Conservation (phyloP, 768 basidiomycete genomes). For the Asterophora parasitica region DNA sequence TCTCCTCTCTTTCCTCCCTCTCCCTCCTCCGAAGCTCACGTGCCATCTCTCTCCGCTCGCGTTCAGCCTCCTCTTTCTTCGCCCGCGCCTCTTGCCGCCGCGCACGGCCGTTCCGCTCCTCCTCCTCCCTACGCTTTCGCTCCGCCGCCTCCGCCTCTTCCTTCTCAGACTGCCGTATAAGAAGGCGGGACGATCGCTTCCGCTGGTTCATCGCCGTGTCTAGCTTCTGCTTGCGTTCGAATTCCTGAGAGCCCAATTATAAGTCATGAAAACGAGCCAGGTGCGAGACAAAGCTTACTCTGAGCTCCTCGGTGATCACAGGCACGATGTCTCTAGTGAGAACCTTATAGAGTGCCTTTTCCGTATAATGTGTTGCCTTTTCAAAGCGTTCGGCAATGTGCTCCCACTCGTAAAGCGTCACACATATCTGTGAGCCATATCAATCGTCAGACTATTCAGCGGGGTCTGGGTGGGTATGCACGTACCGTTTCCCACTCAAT, state of each 20-base stretch:
- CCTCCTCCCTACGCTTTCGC: constrained; percentile 58
- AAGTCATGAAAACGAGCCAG: constrained; percentile 4
- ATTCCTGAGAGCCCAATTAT: constrained; percentile 40
- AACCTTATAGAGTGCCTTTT: constrained; percentile 72
- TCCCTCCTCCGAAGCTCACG: constrained; percentile 51
- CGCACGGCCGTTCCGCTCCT: constrained; percentile 62
- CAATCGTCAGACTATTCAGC: not conserved
- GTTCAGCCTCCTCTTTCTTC: constrained; percentile 53
- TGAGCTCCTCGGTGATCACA: constrained; percentile 59
- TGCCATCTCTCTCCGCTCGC: constrained; percentile 50
- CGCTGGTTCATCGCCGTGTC: constrained; percentile 79
- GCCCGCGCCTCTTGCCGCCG: constrained; percentile 52
- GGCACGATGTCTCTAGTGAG: constrained; percentile 68
- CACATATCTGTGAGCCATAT: constrained; percentile 57
- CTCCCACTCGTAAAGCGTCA: constrained; percentile 83
- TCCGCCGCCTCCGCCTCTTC: constrained; percentile 64
- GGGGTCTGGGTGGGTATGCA: not conserved
- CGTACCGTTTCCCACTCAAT: constrained; percentile 91
- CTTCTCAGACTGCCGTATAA: constrained; percentile 72
- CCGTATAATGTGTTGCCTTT: constrained; percentile 71
- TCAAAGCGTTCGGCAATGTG: constrained; percentile 70
- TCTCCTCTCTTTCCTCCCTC: constrained; percentile 38
- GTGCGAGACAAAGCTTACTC: constrained; percentile 35
- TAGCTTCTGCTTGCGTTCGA: constrained; percentile 53
- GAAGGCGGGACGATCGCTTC: constrained; percentile 88